Evolutionary conservation across 75 land plant genomes (phyloP), one percentile per base, ranked within the genome.

Genomic region (Pinus albicaulis): DNA sequence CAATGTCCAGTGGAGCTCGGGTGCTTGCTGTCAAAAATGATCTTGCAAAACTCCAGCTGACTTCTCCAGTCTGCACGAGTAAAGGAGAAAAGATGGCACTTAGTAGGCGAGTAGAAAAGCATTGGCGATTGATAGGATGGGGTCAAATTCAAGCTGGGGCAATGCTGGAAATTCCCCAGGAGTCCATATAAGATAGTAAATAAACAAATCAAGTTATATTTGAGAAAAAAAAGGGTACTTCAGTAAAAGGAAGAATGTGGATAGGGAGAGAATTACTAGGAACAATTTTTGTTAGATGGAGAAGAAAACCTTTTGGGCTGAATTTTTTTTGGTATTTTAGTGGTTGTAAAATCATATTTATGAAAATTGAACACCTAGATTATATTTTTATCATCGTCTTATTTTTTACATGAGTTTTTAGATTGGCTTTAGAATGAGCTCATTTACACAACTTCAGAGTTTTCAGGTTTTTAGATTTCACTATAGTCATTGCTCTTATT

Each of bases 101-200:
- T 8, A 97, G 99, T 82, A 87, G 99, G 41, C 61, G 99, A 25
- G 95, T 97, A 11, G 99, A 95, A 84, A 97, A 95, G 90, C 99
- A 97, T 72, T 97, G 99, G 98, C 95, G 99, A 26, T 86, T 97
- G 34, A 97, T 97, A 55, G 99, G 99, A 7, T 97, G 99, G 99
- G 99, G 99, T 24, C 98, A 97, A 69, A 97, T 97, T 71, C 99
- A 97, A 77, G 99, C 99, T 14, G 99, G 99, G 22, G 78, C 65
- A 12, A 86, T 90, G 12, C 86, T 97, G 31, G 93, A 97, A 1
- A 87, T 94, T 31, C 99, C 99, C 12, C 85, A 89, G 25, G 68
- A 78, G 68, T 85, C 92, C n/a, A 71, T 80, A 25, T 81, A 71
- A 90, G 52, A 62, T 25, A 10, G 53, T 48, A 2, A 10, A 48